A percentile compares a stretch with the other conserved stretches of the same genome.
Evolutionary conservation across 2,329 filamentous ascomycete species (phyloP).

Genomic region (Periconia sp.): DNA sequence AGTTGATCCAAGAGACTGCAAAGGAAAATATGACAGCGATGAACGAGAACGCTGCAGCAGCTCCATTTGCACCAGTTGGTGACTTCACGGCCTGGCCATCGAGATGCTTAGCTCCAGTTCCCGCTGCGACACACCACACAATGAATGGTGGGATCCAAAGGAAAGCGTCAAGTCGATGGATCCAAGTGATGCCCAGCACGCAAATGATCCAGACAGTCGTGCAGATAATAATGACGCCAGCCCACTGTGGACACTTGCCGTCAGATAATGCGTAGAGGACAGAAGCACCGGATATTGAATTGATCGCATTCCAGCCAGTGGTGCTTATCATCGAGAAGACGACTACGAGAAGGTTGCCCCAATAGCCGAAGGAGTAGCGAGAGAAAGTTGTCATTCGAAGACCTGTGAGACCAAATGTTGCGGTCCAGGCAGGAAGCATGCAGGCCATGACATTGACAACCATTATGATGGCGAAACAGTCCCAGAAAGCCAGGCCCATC

Average conservation of each 20-base stretch:
- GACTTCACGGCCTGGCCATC: slow-evolving; percentile 30
- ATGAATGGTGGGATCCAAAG: slow-evolving; percentile 47
- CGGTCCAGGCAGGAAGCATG: slow-evolving; percentile 33
- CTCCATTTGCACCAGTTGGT: slow-evolving; percentile 35
- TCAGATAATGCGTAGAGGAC: slow-evolving; percentile 45
- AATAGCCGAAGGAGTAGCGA: slow-evolving; percentile 48
- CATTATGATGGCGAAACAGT: slow-evolving; percentile 45
- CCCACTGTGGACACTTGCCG: slow-evolving; percentile 45
- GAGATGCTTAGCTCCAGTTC: slow-evolving; percentile 43
- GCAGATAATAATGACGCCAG: slow-evolving; percentile 47
- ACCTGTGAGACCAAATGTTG: slow-evolving; percentile 42
- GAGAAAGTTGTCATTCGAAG: slow-evolving; percentile 46
- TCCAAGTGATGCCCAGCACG: slow-evolving; percentile 46
- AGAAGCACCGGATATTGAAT: slow-evolving; percentile 46
- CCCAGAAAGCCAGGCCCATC: slow-evolving; percentile 45
- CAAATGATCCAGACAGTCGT: slow-evolving; percentile 47
- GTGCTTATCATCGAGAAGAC: slow-evolving; percentile 47
- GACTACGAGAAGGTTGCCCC: slow-evolving; percentile 46
- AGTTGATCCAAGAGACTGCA: slow-evolving; percentile 47
- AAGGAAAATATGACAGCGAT: slow-evolving; percentile 48
- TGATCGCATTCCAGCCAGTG: slow-evolving; percentile 49
- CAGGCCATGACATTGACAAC: slow-evolving; percentile 41
- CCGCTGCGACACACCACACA: slow-evolving; percentile 47
- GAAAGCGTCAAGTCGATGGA: slow-evolving; percentile 45
- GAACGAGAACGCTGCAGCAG: slow-evolving; percentile 42